Evolutionary conservation across 768 basidiomycete genomes (phyloP), one percentile per base, ranked within the genome.

Genomic region (Tulasnella sp.): DNA sequence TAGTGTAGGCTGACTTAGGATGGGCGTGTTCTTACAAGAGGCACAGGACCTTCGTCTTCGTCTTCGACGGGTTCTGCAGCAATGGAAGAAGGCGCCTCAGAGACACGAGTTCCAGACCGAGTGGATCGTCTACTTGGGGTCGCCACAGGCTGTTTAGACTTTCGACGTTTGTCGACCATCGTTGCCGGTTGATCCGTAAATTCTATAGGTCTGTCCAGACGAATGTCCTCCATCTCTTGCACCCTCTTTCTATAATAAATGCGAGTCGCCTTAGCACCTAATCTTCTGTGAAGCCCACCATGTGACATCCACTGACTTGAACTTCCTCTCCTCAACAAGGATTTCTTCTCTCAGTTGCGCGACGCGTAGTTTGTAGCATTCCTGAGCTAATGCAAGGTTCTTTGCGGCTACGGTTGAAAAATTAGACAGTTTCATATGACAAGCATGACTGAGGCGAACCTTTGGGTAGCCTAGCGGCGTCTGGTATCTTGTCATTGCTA

Each of bases 141-240:
- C 15, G 34, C 22, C 11, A 42, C 54, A 27, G 45, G n/a, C 25
- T 48, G 45, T 27, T 56, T 56, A 5, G 38, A 12, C 29, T 56
- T 56, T 42, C 44, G 41, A 29, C 41, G 24, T 42, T 56, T 56
- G 8, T 56, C 54, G 27, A 43, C 42, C 3, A 21, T 15, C 2
- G 21, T 25, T 19, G 41, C 22, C 30, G 27, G 41, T 56, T 25
- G 67, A 62, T 74, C 64, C 59, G 67, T 66, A 61, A n/a, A n/a
- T n/a, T 65, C 70, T 17, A 84, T 78, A 63, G 71, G 71, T 50
- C 75, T 73, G 65, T 86, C 84, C 87, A 11, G 76, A 72, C 83
- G 81, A 61, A 92, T 85, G 1, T 81, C 80, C 51, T 87, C 80
- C 46, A 92, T 87, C 70, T 93, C 91, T 2, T 76, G 71, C 19